Base-by-base conservation (phyloP, 192 early-diverging fungal genomes). In the Irineochytrium annulatum region DNA sequence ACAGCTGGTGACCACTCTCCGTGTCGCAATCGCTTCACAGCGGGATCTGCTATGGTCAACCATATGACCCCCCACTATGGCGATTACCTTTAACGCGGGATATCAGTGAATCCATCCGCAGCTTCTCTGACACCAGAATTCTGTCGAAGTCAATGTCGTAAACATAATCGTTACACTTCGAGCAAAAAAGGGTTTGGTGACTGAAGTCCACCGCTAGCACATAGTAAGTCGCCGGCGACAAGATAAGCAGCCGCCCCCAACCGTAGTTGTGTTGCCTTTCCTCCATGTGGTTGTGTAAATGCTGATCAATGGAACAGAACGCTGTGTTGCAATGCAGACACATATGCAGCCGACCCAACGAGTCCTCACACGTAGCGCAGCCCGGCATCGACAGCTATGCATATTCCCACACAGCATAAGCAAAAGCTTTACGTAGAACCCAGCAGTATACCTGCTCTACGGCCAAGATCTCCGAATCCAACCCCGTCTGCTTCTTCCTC, bases 291-390 rank as follows among this genome's bases (percentile, higher is more conserved):
- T 68, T 55, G 19, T 82, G 67, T 13, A 75, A 69, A 62, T 84
- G 84, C 34, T 60, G 65, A n/a, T 73, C 70, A 29, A 77, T 80
- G 82, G 83, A 86, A 71, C 93, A 96, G 2, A 87, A 91, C 28
- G 89, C 73, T 63, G 65, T 84, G 32, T 89, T 85, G 68, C 93
- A 96, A 32, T 90, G 78, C 8, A 95, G 70, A 58, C 93, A 95
- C 3, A 78, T 87, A 63, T 94, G 91, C 45, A 95, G 77, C 3
- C 63, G 1, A 3, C 43, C 55, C 6, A 65, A 49, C 20, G 43
- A 27, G 19, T 65, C 63, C 5, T 16, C 27, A 37, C 63, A 65
- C 1, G 52, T 51, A 39, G 45, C 51, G 43, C 63, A 65, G 3
- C n/a, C 87, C 63, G 68, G 78, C 76, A 24, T 52, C 17, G 27